Conservation (phyloP, 2,329 filamentous ascomycete genomes). For the Alternaria burnsii region DNA sequence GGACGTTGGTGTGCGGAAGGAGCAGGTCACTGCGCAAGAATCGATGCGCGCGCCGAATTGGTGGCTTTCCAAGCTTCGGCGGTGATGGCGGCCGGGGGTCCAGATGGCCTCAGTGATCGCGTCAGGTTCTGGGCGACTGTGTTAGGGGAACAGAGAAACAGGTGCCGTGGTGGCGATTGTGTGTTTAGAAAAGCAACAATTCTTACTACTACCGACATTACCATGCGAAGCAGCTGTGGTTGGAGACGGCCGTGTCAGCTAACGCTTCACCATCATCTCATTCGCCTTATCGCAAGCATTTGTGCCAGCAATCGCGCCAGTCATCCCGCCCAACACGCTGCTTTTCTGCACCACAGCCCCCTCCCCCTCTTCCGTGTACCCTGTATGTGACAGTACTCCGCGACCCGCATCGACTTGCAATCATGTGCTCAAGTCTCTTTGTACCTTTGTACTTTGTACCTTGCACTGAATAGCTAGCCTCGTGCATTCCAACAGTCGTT, state of each 20-base stretch:
- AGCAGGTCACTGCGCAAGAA: constrained; percentile 28
- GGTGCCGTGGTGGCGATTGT: not conserved
- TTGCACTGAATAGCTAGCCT: not conserved
- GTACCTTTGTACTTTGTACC: not conserved
- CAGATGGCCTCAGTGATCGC: not conserved
- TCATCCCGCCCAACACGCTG: constrained; percentile 12
- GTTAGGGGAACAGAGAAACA: not conserved
- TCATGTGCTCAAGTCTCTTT: constrained; percentile 29
- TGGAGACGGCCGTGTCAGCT: not conserved
- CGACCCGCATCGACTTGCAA: constrained; percentile 23
- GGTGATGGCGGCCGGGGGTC: not conserved
- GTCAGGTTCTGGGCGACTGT: too few species aligned
- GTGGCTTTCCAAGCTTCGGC: constrained; percentile 9
- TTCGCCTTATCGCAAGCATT: constrained; percentile 12
- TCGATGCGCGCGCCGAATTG: constrained; percentile 24
- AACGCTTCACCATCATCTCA: constrained; percentile 11
- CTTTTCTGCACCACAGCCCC: constrained; percentile 7
- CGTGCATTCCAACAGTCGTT: not conserved
- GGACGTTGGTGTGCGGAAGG: constrained; percentile 28
- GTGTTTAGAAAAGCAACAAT: not conserved
- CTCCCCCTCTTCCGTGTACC: constrained; percentile 21
- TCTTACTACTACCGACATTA: not conserved
- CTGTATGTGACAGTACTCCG: constrained; percentile 15
- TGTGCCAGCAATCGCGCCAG: constrained; percentile 5
- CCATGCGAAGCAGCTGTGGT: not conserved